phyloP scores from a whole-genome alignment of 2,329 filamentous ascomycete species.

The Pseudocercospora fijiensis region DNA sequence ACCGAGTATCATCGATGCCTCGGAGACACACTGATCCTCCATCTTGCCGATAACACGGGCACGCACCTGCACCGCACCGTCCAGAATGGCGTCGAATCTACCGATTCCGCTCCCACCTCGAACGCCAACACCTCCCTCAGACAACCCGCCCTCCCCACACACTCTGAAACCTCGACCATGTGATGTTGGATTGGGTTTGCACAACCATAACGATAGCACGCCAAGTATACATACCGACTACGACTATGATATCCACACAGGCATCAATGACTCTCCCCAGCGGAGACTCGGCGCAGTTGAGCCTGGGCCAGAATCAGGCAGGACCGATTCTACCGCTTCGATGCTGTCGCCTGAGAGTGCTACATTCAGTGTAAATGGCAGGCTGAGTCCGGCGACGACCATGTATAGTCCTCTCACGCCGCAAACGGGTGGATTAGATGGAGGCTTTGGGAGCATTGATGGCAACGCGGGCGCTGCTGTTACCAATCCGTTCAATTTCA shows the following conservation, averaged over 20 bases:
- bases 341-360: slow-evolving; percentile 36
- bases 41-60: background rate
- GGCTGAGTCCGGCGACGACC: slow-evolving; percentile 28
- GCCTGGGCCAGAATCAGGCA: slow-evolving; percentile 14
- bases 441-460: slow-evolving; percentile 32
- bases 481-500: slow-evolving; percentile 87
- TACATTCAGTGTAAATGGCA: slow-evolving; percentile 27
- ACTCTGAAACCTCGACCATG: slow-evolving; percentile 12
- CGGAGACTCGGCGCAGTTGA: slow-evolving; percentile 13
- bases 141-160: slow-evolving; percentile 39
- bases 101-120: slow-evolving; percentile 61
- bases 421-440: slow-evolving; percentile 36
- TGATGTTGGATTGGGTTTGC: slow-evolving; percentile 24
- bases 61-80: background rate
- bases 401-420: slow-evolving; percentile 37
- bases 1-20: background rate
- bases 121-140: slow-evolving; percentile 64
- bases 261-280: slow-evolving; percentile 31
- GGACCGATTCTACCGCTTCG: slow-evolving; percentile 25
- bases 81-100: slow-evolving; percentile 58
- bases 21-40: background rate
- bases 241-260: slow-evolving; percentile 35
- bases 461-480: slow-evolving; percentile 31
- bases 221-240: slow-evolving; percentile 33
- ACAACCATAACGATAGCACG: slow-evolving; percentile 30